Percentiles rank a stretch among this genome's conserved stretches.
Conservation (phyloP, 805 yeast species). For the Lachancea lanzarotensis region DNA sequence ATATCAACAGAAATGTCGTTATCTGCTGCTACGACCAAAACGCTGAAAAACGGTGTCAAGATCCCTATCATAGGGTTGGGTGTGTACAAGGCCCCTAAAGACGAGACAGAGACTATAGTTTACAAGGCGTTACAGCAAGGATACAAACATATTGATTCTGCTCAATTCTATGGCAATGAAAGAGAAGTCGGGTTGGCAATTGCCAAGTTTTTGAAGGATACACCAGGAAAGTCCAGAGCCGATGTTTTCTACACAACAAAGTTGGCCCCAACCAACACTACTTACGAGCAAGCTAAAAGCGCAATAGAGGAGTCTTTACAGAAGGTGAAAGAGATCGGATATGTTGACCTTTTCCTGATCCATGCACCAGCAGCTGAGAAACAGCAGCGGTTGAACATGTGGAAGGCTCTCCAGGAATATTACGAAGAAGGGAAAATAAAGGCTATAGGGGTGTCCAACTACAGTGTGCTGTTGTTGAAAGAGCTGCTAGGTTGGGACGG, state of each 20-base stretch:
- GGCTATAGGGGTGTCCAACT: slow-evolving; percentile 75
- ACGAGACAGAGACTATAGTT: slow-evolving; percentile 54
- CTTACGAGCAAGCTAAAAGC: slow-evolving; percentile 55
- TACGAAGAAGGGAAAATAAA: slow-evolving; percentile 53
- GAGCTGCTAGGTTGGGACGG: slow-evolving; percentile 51
- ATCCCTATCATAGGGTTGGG: slow-evolving; percentile 73
- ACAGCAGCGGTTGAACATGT: slow-evolving; percentile 61
- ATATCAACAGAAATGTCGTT: neutral
- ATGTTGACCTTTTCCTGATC: slow-evolving; percentile 18
- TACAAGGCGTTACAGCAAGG: slow-evolving; percentile 77
- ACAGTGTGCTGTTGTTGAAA: slow-evolving; percentile 39
- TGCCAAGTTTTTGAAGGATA: slow-evolving; percentile 37
- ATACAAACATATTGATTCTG: slow-evolving; percentile 73
- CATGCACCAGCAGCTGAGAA: slow-evolving; percentile 25
- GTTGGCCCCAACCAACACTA: slow-evolving; percentile 73
- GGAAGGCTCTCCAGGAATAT: slow-evolving; percentile 64
- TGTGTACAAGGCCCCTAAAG: slow-evolving; percentile 59
- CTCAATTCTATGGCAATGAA: slow-evolving; percentile 58
- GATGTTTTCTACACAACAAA: slow-evolving; percentile 71
- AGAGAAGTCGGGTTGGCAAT: slow-evolving; percentile 52
- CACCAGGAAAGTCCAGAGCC: slow-evolving; percentile 36
- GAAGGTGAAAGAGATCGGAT: slow-evolving; percentile 41
- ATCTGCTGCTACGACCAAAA: slow-evolving; percentile 5
- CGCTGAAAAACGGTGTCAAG: slow-evolving; percentile 46
- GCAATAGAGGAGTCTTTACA: slow-evolving; percentile 54